These are phyloP conservation scores for Selaginella tamariscina DNA, from an alignment of 75 land plant species.

Conservation along the genomic window DNA sequence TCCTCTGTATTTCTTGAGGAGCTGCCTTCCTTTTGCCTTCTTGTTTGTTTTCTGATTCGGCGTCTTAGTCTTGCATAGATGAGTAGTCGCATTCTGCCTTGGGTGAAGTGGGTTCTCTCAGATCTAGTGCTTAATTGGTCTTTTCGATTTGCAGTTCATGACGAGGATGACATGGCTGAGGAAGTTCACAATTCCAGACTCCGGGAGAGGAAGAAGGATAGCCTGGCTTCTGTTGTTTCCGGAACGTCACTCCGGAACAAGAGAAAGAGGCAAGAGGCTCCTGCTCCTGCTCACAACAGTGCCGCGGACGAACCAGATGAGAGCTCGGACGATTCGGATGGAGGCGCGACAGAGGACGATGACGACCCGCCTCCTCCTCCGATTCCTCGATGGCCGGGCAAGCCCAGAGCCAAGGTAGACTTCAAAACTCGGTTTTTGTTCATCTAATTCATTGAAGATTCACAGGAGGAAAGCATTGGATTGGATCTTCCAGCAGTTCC, in stretches of 20 bases:
- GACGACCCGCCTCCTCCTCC: slow-evolving; percentile 36
- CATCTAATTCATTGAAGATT: no score
- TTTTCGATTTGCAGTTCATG: slow-evolving; percentile 20
- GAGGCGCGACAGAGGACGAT: slow-evolving; percentile 34
- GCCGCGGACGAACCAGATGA: slow-evolving; percentile 30
- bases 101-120: not conserved
- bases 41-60: not conserved
- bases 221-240: slow-evolving; percentile 3
- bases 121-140: not conserved
- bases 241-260: slow-evolving; percentile 18
- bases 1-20: not conserved
- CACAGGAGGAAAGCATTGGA: slow-evolving; percentile 26
- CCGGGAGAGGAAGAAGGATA: slow-evolving; percentile 26
- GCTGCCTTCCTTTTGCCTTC: not conserved
- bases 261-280: slow-evolving; percentile 27
- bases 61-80: slow-evolving; percentile 6
- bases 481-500: slow-evolving; percentile 31
- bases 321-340: slow-evolving; percentile 28
- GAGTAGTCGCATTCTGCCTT: not conserved
- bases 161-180: slow-evolving; percentile 28
- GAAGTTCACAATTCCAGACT: slow-evolving; percentile 21
- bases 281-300: slow-evolving; percentile 18
- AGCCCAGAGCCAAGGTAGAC: slow-evolving; percentile 24
- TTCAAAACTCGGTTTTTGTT: no score
- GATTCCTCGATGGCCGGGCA: slow-evolving; percentile 23